Conservation (phyloP, 169 alveolate species). For the Cryptosporidium muris region DNA sequence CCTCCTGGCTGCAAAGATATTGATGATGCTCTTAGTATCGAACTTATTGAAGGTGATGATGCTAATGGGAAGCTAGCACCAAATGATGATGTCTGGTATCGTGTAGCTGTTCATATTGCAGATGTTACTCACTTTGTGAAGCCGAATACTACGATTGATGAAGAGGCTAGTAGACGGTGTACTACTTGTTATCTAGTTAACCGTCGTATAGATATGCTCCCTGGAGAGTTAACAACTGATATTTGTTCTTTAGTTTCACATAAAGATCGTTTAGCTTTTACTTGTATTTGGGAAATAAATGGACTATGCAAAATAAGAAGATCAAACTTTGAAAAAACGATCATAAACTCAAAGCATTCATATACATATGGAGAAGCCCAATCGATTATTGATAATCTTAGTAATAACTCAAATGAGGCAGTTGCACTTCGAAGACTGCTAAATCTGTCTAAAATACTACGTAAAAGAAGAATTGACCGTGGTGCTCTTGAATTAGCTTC, state of each 20-base stretch:
- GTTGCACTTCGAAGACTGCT: conserved; percentile 85
- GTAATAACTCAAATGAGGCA: conserved; percentile 82
- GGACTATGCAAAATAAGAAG: conserved; percentile 82
- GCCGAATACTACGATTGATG: conserved; percentile 94
- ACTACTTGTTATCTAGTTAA: conserved; percentile 97
- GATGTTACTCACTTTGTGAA: conserved; percentile 98
- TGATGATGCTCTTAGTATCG: conserved; percentile 96
- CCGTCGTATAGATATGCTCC: conserved; percentile 98
- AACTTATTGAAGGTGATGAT: conserved; percentile 72
- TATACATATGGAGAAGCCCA: conserved; percentile 91
- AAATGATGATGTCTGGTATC: conserved; percentile 76
- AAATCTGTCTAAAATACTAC: conserved; percentile 84
- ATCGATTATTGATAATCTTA: conserved; percentile 85
- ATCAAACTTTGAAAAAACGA: conserved; percentile 85
- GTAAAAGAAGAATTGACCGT: conserved; percentile 87
- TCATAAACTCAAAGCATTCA: conserved; percentile 91
- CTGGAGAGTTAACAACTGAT: conserved; percentile 94
- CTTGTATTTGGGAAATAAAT: conserved; percentile 93
- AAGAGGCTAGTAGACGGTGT: conserved; percentile 97
- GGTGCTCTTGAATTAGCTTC: conserved; percentile 97
- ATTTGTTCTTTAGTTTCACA: conserved; percentile 92
- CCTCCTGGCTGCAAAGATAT: conserved; percentile 99
- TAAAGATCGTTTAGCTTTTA: conserved; percentile 92
- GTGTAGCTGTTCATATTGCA: conserved; percentile 99
- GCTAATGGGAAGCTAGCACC: conserved; percentile 76